phyloP scores from a whole-genome alignment of 495 filamentous ascomycete species.

The Umbilicaria muhlenbergii region DNA sequence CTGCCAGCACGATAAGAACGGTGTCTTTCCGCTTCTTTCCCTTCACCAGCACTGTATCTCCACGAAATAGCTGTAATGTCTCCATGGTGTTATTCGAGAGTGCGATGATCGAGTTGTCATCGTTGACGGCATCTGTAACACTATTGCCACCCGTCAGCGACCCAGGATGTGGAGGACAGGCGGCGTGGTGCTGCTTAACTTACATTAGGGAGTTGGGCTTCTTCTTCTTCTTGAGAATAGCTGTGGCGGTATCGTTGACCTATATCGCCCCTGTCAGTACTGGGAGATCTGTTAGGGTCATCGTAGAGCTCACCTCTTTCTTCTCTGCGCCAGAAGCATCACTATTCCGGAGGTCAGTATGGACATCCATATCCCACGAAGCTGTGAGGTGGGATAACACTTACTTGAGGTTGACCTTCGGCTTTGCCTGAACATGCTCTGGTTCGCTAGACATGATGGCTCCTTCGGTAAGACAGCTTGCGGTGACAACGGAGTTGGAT shows the following conservation, averaged over 20 bases:
- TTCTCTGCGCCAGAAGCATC: constrained; percentile 79
- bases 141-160: constrained; percentile 26
- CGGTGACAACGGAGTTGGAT: too few relatives aligned
- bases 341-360: constrained; percentile 30
- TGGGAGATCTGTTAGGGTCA: not conserved
- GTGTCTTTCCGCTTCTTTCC: constrained; percentile 99
- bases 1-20: constrained; percentile 88
- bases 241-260: constrained; percentile 88
- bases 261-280: constrained; percentile 25
- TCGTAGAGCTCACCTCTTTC: constrained; percentile 49
- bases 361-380: too few relatives aligned
- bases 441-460: constrained; percentile 51
- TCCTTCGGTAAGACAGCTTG: too few relatives aligned
- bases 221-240: constrained; percentile 99
- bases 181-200: constrained; percentile 16
- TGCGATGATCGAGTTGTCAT: constrained; percentile 99
- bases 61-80: constrained; percentile 90
- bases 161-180: not conserved
- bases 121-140: constrained; percentile 94
- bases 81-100: constrained; percentile 99
- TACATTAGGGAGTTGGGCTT: constrained; percentile 98
- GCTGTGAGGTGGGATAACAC: constrained; percentile 14
- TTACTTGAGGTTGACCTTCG: constrained; percentile 86
- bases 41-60: constrained; percentile 93
- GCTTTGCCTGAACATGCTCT: constrained; percentile 58